Conservation (phyloP, 208 protist genomes). For the Porcisia hertigi region DNA sequence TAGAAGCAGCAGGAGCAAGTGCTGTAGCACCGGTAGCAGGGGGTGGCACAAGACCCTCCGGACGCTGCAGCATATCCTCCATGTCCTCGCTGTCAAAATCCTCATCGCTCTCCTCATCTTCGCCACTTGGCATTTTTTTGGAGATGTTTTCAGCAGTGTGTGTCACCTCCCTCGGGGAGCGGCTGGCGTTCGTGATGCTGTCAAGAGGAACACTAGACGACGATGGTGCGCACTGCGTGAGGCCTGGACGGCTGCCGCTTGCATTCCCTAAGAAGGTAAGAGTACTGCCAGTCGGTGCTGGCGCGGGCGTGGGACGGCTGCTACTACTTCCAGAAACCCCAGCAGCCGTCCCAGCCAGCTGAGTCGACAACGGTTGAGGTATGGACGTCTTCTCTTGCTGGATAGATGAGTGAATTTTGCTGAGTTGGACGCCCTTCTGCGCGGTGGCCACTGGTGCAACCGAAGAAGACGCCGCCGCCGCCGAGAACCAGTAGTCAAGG, state of each 20-base stretch:
- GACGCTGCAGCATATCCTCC: slow-evolving; percentile 44
- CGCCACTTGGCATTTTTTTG: slow-evolving; percentile 16
- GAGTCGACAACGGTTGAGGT: not conserved
- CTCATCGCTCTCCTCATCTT: slow-evolving; percentile 44
- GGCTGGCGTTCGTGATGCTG: slow-evolving; percentile 23
- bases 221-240: not conserved
- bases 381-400: not conserved
- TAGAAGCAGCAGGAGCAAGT: not conserved
- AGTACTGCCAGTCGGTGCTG: not conserved
- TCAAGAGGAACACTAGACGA: slow-evolving; percentile 7
- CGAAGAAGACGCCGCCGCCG: not conserved
- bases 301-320: not conserved
- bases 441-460: slow-evolving; percentile 33
- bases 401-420: slow-evolving; percentile 22
- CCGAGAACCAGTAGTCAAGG: slow-evolving; percentile 23
- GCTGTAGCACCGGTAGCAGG: not conserved
- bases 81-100: slow-evolving; percentile 57
- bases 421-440: slow-evolving; percentile 37
- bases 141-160: slow-evolving; percentile 28
- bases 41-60: not conserved
- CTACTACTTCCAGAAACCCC: not conserved
- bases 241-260: not conserved
- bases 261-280: too few relatives aligned
- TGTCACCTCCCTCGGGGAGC: slow-evolving; percentile 22
- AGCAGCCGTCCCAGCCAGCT: not conserved